Evolutionary conservation across 2,329 filamentous ascomycete species (phyloP), one percentile per base, ranked within the genome.

Genomic region (Fusarium sp.): DNA sequence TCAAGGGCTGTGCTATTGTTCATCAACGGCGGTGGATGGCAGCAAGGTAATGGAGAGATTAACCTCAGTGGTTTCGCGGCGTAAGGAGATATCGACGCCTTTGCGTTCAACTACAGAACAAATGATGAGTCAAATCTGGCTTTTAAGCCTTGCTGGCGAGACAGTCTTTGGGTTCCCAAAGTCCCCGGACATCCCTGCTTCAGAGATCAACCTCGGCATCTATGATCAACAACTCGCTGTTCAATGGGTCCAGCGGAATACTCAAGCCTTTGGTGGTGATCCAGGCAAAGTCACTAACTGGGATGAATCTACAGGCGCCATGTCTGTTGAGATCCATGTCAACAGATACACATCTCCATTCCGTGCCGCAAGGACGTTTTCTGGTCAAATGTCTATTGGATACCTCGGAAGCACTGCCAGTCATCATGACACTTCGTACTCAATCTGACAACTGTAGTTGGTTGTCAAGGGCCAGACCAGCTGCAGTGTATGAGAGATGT

Each of bases 81-180:
- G 2, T 80, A 77, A n/a, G 77, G 79, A 42, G 74, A 80, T 35
- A 73, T 78, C 14, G 66, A 80, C 5, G 76, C 66, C 8, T 73
- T 81, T n/a, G 63, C 69, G 2, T 67, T 78, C 11, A 79, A 80
- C 66, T 79, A 79, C 51, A 76, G 76, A 22, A 76, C 74, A 1
- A 79, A 81, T 28, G 62, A 75, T 79, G 50, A 51, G 32, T 62
- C 14, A 3, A 10, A 15, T 10, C 12, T 17, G 4, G 12, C 8
- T 7, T 8, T 3, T 15, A 53, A 5, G n/a, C 17, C 9, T 24
- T 12, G 6, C 63, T 69, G 10, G 53, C 14, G 14, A 12, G 13
- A 5, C 9, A 80, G 78, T 78, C 12, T 78, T 80, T 50, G 87
- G 87, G 6, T 89, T 89, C 69, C 77, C 88, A 13, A 83, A 82